phyloP scores from a whole-genome alignment of 148 eudicot species.

The Beta vulgaris region DNA sequence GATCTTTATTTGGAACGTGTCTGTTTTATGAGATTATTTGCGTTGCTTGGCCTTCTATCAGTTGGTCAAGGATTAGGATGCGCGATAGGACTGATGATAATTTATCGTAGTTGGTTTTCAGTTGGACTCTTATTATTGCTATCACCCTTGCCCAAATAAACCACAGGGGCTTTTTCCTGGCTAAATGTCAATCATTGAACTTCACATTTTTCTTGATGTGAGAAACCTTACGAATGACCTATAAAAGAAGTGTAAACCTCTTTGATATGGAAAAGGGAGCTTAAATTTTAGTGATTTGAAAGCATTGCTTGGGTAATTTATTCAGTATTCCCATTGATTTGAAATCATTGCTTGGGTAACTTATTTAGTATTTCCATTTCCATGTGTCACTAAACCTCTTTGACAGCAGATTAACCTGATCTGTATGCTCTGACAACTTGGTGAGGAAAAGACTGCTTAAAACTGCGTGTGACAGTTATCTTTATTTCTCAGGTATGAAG shows the following conservation, averaged over 20 bases:
- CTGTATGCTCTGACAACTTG: background rate
- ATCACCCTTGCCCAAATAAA: background rate
- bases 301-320: background rate
- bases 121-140: background rate
- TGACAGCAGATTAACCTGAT: background rate
- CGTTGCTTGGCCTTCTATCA: background rate
- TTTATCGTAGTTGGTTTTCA: background rate
- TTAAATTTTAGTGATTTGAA: background rate
- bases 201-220: background rate
- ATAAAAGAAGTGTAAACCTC: background rate
- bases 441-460: background rate
- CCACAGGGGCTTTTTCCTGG: background rate
- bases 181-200: background rate
- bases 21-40: background rate
- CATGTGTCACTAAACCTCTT: background rate
- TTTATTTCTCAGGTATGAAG: conserved; percentile 65
- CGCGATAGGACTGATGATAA: background rate
- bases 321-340: background rate
- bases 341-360: background rate
- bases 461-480: conserved; percentile 13
- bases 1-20: background rate
- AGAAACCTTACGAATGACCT: background rate
- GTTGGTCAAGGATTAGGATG: background rate
- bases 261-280: background rate
- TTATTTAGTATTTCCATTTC: background rate